These are phyloP conservation scores for Hibiscus tridactylites DNA, from an alignment of 345 rosid species.

Conservation along the genomic window DNA sequence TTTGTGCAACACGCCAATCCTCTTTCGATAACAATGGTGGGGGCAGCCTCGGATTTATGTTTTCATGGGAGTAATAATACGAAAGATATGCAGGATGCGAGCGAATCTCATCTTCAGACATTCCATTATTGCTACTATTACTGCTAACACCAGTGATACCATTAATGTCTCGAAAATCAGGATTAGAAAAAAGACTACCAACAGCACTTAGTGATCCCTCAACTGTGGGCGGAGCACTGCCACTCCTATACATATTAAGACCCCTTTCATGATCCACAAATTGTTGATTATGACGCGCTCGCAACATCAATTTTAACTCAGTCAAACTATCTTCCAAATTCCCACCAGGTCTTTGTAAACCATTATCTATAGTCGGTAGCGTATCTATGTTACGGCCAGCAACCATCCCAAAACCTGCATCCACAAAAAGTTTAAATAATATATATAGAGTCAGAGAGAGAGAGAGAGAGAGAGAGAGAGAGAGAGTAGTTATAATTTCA, in stretches of 20 bases:
- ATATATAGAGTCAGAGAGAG: background rate
- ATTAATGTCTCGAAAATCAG: slow-evolving; percentile 27
- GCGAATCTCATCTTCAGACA: slow-evolving; percentile 68
- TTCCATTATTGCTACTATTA: slow-evolving; percentile 23
- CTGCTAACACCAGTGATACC: background rate
- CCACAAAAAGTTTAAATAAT: background rate
- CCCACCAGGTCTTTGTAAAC: slow-evolving; percentile 36
- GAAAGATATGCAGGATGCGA: slow-evolving; percentile 72
- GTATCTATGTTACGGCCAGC: slow-evolving; percentile 49
- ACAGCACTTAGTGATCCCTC: slow-evolving; percentile 76
- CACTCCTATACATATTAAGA: slow-evolving; percentile 56
- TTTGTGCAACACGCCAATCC: slow-evolving; percentile 80
- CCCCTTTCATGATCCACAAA: slow-evolving; percentile 37
- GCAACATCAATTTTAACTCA: slow-evolving; percentile 63
- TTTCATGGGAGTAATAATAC: slow-evolving; percentile 68
- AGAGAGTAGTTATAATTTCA: background rate
- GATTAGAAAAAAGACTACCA: slow-evolving; percentile 49
- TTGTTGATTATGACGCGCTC: slow-evolving; percentile 37
- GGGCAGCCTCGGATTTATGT: slow-evolving; percentile 72
- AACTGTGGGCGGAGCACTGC: slow-evolving; percentile 92
- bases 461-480: background rate
- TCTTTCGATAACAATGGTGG: slow-evolving; percentile 79
- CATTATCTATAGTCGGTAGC: slow-evolving; percentile 36
- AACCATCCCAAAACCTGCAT: slow-evolving; percentile 27
- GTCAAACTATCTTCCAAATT: slow-evolving; percentile 47